Conservation (phyloP, 768 basidiomycete species). For the Agaricus blazei region DNA sequence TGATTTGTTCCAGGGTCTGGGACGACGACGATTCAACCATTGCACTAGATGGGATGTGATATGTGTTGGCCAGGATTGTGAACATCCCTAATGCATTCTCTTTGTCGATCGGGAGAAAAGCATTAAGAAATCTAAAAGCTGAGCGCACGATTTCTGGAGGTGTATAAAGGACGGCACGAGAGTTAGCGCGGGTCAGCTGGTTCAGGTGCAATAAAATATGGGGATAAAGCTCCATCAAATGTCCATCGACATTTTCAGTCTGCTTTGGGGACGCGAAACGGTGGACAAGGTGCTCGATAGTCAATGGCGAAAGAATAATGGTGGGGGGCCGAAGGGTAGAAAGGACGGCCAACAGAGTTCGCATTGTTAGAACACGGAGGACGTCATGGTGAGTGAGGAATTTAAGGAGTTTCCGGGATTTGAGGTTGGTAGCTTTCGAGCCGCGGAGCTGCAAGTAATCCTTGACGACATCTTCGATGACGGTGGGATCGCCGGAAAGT, state of each 20-base stretch:
- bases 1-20: conserved; percentile 39
- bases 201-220: conserved; percentile 8
- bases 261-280: neutral
- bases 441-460: neutral
- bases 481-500: neutral
- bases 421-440: no score
- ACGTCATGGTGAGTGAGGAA: conserved; percentile 1
- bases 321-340: neutral
- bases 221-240: neutral
- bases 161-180: conserved; percentile 19
- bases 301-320: neutral
- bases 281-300: neutral
- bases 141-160: conserved; percentile 33
- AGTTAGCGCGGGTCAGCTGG: conserved; percentile 18
- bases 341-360: neutral
- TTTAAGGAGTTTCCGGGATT: neutral
- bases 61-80: conserved; percentile 37
- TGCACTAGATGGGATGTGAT: conserved; percentile 42
- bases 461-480: neutral
- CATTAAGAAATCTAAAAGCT: conserved; percentile 39
- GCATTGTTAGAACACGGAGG: conserved; percentile 1
- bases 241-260: neutral
- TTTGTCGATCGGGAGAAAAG: conserved; percentile 30
- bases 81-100: conserved; percentile 42
- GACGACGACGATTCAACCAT: conserved; percentile 31